A percentile compares a stretch with the other conserved stretches of the same genome.
Conservation (phyloP, 208 protist genomes). For the Strigomonas culicis region DNA sequence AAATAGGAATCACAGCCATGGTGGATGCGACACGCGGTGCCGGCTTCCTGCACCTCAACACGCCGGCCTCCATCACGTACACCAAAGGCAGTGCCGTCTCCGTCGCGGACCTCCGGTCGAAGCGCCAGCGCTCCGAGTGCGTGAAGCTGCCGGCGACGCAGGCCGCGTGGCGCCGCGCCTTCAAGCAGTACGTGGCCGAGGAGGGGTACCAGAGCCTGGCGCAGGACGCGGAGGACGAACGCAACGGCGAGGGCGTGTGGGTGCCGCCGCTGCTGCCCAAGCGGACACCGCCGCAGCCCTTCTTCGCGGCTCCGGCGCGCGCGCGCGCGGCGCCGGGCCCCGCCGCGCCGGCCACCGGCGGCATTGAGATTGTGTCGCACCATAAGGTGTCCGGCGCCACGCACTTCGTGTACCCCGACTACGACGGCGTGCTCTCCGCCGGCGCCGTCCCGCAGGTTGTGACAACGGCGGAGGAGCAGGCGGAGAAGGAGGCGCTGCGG, state of each 20-base stretch:
- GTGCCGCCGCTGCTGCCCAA: slow-evolving; percentile 36
- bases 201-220: slow-evolving; percentile 60
- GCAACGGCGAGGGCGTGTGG: slow-evolving; percentile 44
- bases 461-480: slow-evolving; percentile 56
- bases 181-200: slow-evolving; percentile 31
- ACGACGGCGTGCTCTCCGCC: slow-evolving; percentile 82
- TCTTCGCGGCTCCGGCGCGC: background rate
- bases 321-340: background rate
- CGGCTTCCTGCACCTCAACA: slow-evolving; percentile 89
- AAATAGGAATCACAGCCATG: background rate
- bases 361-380: slow-evolving; percentile 80
- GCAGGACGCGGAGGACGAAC: slow-evolving; percentile 60
- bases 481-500: slow-evolving; percentile 31
- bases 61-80: slow-evolving; percentile 70
- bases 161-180: slow-evolving; percentile 52
- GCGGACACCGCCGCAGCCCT: background rate
- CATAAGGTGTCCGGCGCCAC: slow-evolving; percentile 73
- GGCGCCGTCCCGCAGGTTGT: slow-evolving; percentile 78
- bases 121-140: slow-evolving; percentile 53
- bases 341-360: slow-evolving; percentile 9
- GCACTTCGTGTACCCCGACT: slow-evolving; percentile 78
- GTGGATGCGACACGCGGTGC: slow-evolving; percentile 35
- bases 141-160: slow-evolving; percentile 50
- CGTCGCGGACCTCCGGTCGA: slow-evolving; percentile 47
- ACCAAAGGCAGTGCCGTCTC: slow-evolving; percentile 61